Conservation (phyloP, 2,329 filamentous ascomycete genomes). For the Talaromyces sp. region DNA sequence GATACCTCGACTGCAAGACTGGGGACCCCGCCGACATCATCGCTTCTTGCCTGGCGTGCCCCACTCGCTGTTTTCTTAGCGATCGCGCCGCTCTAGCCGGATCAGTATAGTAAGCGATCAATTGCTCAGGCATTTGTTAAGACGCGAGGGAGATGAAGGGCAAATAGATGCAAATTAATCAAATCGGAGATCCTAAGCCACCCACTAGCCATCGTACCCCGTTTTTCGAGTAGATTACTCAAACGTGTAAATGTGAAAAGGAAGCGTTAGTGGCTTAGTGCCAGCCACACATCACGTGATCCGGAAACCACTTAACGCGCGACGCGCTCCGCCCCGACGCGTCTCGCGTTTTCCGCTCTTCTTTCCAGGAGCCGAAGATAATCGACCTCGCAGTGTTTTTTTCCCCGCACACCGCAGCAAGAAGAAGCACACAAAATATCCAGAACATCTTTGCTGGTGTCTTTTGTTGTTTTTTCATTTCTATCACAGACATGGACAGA, state of each 20-base stretch:
- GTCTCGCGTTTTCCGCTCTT: neutral
- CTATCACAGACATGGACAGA: slow-evolving; percentile 63
- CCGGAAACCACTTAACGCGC: slow-evolving; percentile 1
- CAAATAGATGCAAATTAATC: neutral
- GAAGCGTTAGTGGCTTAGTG: neutral
- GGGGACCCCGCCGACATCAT: slow-evolving; percentile 2
- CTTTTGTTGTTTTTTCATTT: neutral
- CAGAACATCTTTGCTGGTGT: neutral
- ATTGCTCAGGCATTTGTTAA: neutral
- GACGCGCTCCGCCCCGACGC: neutral
- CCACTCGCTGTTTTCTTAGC: neutral
- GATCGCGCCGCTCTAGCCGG: neutral
- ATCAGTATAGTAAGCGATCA: neutral
- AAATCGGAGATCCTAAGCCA: neutral
- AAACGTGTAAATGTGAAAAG: neutral
- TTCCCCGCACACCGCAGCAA: slow-evolving; percentile 7
- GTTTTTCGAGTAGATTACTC: too few species aligned
- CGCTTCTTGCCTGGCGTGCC: neutral
- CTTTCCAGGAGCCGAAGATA: neutral
- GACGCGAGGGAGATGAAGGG: too few species aligned
- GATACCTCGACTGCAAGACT: too few species aligned
- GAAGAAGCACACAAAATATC: slow-evolving; percentile 10
- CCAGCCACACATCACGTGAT: neutral
- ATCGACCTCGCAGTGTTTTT: neutral
- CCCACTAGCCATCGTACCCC: too few species aligned